A percentile compares a stretch with the other conserved stretches of the same genome.
These are phyloP conservation scores for Sorghum bicolor DNA, from an alignment of 176 grass and related monocot species.

Conservation along the genomic window DNA sequence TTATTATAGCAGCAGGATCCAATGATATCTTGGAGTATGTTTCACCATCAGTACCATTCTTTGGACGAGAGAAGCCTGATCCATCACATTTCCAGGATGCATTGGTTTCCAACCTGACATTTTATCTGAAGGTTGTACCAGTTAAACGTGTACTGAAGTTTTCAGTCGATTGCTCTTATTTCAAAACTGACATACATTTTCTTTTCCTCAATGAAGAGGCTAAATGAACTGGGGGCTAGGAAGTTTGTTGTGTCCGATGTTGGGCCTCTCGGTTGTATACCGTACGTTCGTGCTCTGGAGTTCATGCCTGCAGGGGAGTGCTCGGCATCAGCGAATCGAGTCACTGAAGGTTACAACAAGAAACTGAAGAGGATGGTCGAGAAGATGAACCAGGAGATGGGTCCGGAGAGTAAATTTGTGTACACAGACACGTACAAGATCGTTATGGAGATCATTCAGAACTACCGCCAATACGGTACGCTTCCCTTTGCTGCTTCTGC, in stretches of 20 bases:
- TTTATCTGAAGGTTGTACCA: constrained; percentile 61
- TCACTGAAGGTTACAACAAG: constrained; percentile 71
- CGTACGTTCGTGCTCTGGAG: constrained; percentile 56
- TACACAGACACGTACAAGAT: constrained; percentile 61
- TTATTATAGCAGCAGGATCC: constrained; percentile 54
- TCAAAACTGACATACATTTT: neutral
- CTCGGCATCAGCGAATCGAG: constrained; percentile 36
- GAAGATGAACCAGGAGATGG: constrained; percentile 61
- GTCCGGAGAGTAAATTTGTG: constrained; percentile 44
- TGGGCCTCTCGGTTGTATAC: constrained; percentile 84
- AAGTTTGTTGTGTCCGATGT: constrained; percentile 69
- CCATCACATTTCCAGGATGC: constrained; percentile 61
- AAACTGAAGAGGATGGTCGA: constrained; percentile 54
- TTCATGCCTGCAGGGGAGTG: constrained; percentile 54
- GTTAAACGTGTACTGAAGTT: neutral
- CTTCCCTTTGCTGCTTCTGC: neutral
- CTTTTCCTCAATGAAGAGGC: constrained; percentile 32
- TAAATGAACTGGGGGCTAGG: constrained; percentile 65
- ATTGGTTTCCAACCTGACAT: constrained; percentile 70
- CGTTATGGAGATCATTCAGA: constrained; percentile 52
- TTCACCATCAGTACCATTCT: constrained; percentile 67
- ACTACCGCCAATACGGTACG: constrained; percentile 49
- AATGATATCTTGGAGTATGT: constrained; percentile 87
- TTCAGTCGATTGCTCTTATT: neutral
- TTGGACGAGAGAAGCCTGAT: constrained; percentile 47